Evolutionary conservation across 2,329 filamentous ascomycete species (phyloP).

Genomic region (Cladosporium austrohemisphaericum): DNA sequence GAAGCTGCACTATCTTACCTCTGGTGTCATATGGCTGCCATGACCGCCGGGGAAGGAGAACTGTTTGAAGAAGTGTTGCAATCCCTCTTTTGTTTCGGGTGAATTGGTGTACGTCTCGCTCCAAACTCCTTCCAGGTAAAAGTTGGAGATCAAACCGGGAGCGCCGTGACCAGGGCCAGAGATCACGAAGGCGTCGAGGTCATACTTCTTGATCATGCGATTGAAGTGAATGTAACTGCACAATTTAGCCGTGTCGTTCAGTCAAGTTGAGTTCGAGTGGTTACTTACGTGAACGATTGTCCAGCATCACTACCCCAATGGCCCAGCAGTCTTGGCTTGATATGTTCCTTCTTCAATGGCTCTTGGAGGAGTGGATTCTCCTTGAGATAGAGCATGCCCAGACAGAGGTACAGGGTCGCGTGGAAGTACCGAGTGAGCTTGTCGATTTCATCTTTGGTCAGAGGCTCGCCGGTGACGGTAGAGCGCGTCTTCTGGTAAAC

Average conservation of each 20-base stretch:
- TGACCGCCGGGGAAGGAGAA: constrained; percentile 80
- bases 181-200: constrained; percentile 68
- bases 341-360: constrained; percentile 63
- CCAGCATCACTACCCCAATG: constrained; percentile 80
- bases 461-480: constrained; percentile 45
- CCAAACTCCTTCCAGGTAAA: constrained; percentile 74
- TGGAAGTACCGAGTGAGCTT: constrained; percentile 71
- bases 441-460: constrained; percentile 62
- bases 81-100: constrained; percentile 62
- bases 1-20: too few species aligned
- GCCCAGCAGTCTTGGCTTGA: constrained; percentile 70
- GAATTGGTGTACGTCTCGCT: constrained; percentile 74
- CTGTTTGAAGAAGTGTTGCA: constrained; percentile 75
- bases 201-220: constrained; percentile 75
- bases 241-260: constrained; percentile 12
- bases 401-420: constrained; percentile 68
- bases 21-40: constrained; percentile 72
- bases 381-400: constrained; percentile 77
- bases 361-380: constrained; percentile 69
- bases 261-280: neutral
- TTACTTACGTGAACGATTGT: constrained; percentile 62
- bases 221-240: constrained; percentile 70
- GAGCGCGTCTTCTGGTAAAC: constrained; percentile 30
- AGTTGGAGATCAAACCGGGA: constrained; percentile 70
- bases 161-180: constrained; percentile 76